Percentiles rank a stretch among this genome's conserved stretches.
phyloP scores from a whole-genome alignment of 2,329 filamentous ascomycete species.

The Penicillium sp. region DNA sequence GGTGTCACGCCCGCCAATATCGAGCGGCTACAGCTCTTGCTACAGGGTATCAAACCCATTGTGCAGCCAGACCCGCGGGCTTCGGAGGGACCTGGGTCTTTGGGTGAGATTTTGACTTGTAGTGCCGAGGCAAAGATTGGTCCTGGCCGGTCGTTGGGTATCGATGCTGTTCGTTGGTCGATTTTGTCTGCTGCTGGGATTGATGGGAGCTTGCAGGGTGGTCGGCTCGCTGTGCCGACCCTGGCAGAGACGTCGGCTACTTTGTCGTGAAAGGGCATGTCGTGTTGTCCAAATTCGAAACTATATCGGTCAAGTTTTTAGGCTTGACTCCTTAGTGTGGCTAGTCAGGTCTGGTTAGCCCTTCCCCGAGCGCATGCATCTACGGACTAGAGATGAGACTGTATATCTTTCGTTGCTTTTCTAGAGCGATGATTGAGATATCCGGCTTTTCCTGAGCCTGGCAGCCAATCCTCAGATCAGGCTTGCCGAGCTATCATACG shows the following conservation, averaged over 20 bases:
- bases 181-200: constrained; percentile 62
- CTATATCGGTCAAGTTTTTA: background rate
- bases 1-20: constrained; percentile 29
- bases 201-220: constrained; percentile 41
- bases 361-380: background rate
- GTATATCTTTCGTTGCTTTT: background rate
- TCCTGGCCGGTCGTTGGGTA: constrained; percentile 52
- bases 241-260: constrained; percentile 1
- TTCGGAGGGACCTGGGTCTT: constrained; percentile 39
- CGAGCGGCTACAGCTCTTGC: constrained; percentile 38
- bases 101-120: constrained; percentile 61
- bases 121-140: constrained; percentile 52
- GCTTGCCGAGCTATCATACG: background rate
- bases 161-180: constrained; percentile 63
- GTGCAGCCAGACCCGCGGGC: constrained; percentile 46
- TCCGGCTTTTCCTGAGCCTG: background rate
- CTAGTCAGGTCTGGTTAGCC: background rate
- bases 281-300: background rate
- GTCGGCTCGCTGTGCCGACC: constrained; percentile 5
- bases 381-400: background rate
- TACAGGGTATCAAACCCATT: constrained; percentile 39
- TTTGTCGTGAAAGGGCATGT: background rate
- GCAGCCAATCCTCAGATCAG: background rate
- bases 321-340: background rate
- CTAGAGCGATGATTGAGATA: background rate